A percentile compares a stretch with the other conserved stretches of the same genome.
These are phyloP conservation scores for Cajanus cajan DNA, from an alignment of 306 rosid genomes.

Conservation along the genomic window DNA sequence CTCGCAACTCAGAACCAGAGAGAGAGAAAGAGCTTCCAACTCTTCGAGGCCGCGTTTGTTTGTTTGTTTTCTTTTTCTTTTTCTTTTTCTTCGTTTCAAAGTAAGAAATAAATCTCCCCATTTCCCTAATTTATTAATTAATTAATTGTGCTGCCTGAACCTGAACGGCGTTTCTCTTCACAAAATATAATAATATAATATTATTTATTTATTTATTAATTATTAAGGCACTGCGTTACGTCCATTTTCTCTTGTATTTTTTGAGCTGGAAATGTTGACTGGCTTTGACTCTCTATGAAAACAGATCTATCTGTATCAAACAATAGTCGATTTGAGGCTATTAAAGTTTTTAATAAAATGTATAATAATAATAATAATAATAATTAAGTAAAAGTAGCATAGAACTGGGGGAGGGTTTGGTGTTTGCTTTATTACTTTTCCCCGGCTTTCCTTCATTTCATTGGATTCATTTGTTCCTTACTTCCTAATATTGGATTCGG, in stretches of 20 bases:
- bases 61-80: neutral
- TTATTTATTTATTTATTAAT: neutral
- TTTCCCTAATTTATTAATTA: neutral
- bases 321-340: neutral
- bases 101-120: conserved; percentile 29
- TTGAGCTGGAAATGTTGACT: conserved; percentile 15
- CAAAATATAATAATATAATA: neutral
- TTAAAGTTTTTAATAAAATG: neutral
- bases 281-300: conserved; percentile 24
- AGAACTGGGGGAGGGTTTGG: neutral
- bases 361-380: no score
- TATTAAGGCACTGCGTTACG: neutral
- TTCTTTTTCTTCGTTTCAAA: conserved; percentile 33
- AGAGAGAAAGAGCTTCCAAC: neutral
- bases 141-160: no score
- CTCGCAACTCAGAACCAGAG: neutral
- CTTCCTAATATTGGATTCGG: neutral
- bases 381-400: conserved; percentile 13
- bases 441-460: neutral
- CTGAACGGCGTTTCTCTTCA: neutral
- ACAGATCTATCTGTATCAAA: neutral
- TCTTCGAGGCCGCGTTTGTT: conserved; percentile 12
- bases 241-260: neutral
- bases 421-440: conserved; percentile 18
- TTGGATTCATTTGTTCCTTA: conserved; percentile 17